Evolutionary conservation across 306 rosid species (phyloP), one percentile per base, ranked within the genome.

Genomic region (Dalbergia oliveri): DNA sequence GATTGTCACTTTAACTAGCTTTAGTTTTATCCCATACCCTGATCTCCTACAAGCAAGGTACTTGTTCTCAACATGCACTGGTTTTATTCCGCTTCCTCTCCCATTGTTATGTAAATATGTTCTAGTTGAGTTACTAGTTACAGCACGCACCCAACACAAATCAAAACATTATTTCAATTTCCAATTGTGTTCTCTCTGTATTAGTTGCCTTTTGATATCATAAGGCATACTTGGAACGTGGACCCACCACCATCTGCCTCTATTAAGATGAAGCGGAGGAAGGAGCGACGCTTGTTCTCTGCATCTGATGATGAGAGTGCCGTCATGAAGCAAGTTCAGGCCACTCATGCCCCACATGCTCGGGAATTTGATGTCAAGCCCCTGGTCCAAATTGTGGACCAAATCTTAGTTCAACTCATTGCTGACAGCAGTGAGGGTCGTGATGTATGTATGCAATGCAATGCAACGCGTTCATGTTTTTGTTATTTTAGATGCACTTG

Each of bases 21-120:
- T 84, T 92, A 80, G 72, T 62, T 50, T 69, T 69, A 26, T 26
- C 1, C 31, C 73, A 80, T 53, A 87, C 89, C 86, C 76, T 79
- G 31, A 26, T 26, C 49, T 3, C 6, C 79, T 10, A 73, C 97
- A 92, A 94, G 97, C 90, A 92, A 94, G 94, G 98, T 78, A 94
- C 94, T 4, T 58, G 88, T 87, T 89, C 94, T 26, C 31, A 71
- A 37, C 79, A 69, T 26, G 31, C 31, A 4, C 19, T 26, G 33
- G 65, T 95, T 91, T 89, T 91, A 86, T 89, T 92, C 97, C 88
- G 67, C 83, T 60, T 57, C 77, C 63, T 34, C 31, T 26, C 31
- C 31, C 31, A 13, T 14, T 10, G 34, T 57, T 91, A 84, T 91
- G 89, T 87, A 89, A 81, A 21, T 21, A 21, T 21, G 23, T 13